These are phyloP conservation scores for Lathyrus sativus DNA, from an alignment of 306 rosid genomes.

Conservation along the genomic window DNA sequence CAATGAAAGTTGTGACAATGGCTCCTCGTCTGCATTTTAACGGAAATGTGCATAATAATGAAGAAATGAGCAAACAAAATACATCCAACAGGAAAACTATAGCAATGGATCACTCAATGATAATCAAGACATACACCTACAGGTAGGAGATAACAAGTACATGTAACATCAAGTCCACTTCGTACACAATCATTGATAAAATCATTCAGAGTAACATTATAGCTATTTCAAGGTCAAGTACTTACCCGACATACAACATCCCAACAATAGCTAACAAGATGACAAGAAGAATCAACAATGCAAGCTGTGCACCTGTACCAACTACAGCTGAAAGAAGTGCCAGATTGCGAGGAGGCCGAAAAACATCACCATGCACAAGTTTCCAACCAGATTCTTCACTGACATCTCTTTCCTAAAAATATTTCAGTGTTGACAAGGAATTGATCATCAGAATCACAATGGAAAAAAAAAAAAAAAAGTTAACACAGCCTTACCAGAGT, in stretches of 20 bases:
- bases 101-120: conserved; percentile 11
- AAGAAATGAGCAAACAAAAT: neutral
- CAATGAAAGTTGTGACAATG: conserved; percentile 96
- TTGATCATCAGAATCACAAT: conserved; percentile 29
- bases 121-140: conserved; percentile 20
- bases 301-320: conserved; percentile 98
- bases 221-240: conserved; percentile 21
- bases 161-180: conserved; percentile 18
- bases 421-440: conserved; percentile 33
- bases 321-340: conserved; percentile 95
- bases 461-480: conserved; percentile 7
- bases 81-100: conserved; percentile 18
- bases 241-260: conserved; percentile 86
- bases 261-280: conserved; percentile 96
- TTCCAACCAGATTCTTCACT: conserved; percentile 99
- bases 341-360: conserved; percentile 82
- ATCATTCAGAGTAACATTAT: conserved; percentile 30
- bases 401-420: conserved; percentile 88
- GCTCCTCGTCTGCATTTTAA: conserved; percentile 85
- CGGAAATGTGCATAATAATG: conserved; percentile 33
- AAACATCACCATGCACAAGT: conserved; percentile 99
- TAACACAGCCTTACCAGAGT: conserved; percentile 67
- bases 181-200: conserved; percentile 22
- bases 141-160: conserved; percentile 24
- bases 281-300: conserved; percentile 94